Base-by-base conservation (phyloP, 805 yeast species). In the Zygosaccharomyces siamensis region DNA sequence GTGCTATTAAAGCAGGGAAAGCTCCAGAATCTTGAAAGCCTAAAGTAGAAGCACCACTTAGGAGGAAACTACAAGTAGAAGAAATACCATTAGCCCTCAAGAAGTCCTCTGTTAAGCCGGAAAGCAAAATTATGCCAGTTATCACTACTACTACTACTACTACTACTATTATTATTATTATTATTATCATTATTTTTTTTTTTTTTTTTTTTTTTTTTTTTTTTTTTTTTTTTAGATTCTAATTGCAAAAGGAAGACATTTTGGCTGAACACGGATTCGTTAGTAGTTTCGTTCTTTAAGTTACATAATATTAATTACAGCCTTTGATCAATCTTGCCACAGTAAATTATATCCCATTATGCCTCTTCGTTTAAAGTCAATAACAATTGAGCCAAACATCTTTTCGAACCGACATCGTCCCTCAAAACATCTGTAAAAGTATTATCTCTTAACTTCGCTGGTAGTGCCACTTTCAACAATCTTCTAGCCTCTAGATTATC, bases 401-500 rank as follows among this genome's bases (percentile, higher is more conserved):
- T 78, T 61, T 86, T 89, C 6, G 97, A 89, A 11, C 90, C 89
- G 2, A 80, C 78, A 61, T 92, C 99, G 58, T 92, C 98, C 58
- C 84, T 81, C 47, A 92, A 74, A 2, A 84, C 83, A 39, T 76
- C 73, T 32, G 84, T 79, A 65, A 93, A 90, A 0, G 98, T 87
- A 16, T 63, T 61, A 48, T 63, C 96, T 53, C 87, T 80, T 59
- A 92, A 74, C 2, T 95, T 87, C 57, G 85, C 92, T 1, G 99
- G 98, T 44, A 93, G 71, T 20, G 87, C 83, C 50, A 81, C 84
- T 40, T 86, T 83, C 56, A 92, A 74, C 0, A 96, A 89, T 54
- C 86, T 86, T 56, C 97, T 76, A 2, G 98, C 97, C 54, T 95
- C 95, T 31, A 81, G 73, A 60, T 92, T 90, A 64, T 92, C 99